Base-by-base conservation (phyloP, 345 rosid species). In the Melaleuca alternifolia region DNA sequence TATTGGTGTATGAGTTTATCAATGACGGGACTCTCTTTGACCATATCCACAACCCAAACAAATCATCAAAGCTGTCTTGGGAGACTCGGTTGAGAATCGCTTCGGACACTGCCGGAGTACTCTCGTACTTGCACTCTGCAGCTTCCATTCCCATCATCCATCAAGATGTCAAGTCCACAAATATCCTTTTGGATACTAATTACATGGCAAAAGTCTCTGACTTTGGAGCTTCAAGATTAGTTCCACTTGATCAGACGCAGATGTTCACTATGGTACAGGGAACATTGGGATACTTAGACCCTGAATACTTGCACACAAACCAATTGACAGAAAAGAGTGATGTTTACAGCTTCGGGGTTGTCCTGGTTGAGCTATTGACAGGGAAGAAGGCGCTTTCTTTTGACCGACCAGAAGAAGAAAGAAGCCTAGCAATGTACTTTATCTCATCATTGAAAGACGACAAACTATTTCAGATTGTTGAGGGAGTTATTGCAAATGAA, bases 281-380 rank as follows among this genome's bases (percentile, higher is more conserved):
- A 50, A 92, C 93, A 18, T 54, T 90, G 53, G 94, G 93, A 5
- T 92, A 92, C 59, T 56, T 92, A 76, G 92, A 92, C 86, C 94
- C 94, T 23, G 92, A 91, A 48, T 92, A 92, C 87, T 87, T 88
- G 57, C 89, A 52, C 6, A 87, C 92, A 0, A 81, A 85, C 61
- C 87, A 85, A 54, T 85, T 85, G 7, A 90, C 92, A 1, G 87
- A 88, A 59, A 92, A 92, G 83, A 92, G 94, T 2, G 92, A 92
- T 89, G 94, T 92, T 7, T 91, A 91, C 11, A 92, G 92, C 77
- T 93, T 92, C n/a, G 91, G 93, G 4, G 93, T 93, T 44, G 94
- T 88, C 14, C 56, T 92, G 33, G 86, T 85, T 18, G 93, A 93
- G 89, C 90, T 92, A 20, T 65, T 91, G 76, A 93, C 91, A 0